Percentiles rank a stretch among this genome's conserved stretches.
These are phyloP conservation scores for Boletus eberwhitei DNA, from an alignment of 768 basidiomycete species.

Conservation along the genomic window DNA sequence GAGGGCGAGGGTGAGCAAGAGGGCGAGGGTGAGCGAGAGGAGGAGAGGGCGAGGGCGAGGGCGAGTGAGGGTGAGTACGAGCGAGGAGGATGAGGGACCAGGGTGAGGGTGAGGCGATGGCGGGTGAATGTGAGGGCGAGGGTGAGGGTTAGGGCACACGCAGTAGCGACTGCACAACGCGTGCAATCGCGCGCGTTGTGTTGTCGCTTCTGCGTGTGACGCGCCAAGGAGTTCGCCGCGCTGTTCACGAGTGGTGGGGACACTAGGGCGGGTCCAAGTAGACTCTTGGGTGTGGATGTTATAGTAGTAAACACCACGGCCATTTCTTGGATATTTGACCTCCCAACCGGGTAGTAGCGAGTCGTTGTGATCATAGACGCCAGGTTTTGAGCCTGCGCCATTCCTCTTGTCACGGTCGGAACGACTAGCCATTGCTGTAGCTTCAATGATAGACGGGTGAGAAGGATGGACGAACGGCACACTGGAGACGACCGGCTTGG, in stretches of 20 bases:
- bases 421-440: conserved; percentile 57
- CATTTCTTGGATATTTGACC: conserved; percentile 47
- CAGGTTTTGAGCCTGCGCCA: conserved; percentile 26
- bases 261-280: conserved; percentile 55
- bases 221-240: conserved; percentile 11
- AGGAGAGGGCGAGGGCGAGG: too few species aligned
- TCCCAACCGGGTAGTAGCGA: conserved; percentile 62
- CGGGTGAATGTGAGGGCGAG: too few species aligned
- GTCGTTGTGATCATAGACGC: conserved; percentile 28
- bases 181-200: too few species aligned
- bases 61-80: too few species aligned
- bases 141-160: too few species aligned
- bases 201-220: too few species aligned
- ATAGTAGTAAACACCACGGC: conserved; percentile 52
- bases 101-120: too few species aligned
- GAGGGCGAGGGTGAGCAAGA: too few species aligned
- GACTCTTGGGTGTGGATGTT: conserved; percentile 54
- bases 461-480: conserved; percentile 54
- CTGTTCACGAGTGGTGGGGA: conserved; percentile 24
- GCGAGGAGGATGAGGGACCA: too few species aligned
- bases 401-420: conserved; percentile 44
- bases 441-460: conserved; percentile 56
- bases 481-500: conserved; percentile 55
- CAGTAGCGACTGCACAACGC: too few species aligned
- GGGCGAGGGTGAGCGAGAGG: too few species aligned